Conservation (phyloP, 306 rosid species). For the Cicer judaicum region DNA sequence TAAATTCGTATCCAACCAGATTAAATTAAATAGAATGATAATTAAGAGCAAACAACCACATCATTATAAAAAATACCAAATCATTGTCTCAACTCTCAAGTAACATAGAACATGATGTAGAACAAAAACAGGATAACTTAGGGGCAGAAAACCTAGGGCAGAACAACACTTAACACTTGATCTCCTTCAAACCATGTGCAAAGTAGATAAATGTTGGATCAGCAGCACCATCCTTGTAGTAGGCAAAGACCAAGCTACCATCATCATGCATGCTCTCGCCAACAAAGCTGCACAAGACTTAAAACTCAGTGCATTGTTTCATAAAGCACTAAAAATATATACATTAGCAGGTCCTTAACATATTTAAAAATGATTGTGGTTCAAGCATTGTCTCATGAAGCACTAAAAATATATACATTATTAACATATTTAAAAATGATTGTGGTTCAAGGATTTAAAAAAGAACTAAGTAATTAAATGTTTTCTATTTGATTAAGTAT, state of each 20-base stretch:
- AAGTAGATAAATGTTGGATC: slow-evolving; percentile 82
- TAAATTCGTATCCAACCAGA: slow-evolving; percentile 27
- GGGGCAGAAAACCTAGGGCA: slow-evolving; percentile 41
- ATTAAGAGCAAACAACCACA: slow-evolving; percentile 9
- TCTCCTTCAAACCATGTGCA: slow-evolving; percentile 71
- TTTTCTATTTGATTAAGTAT: too few relatives aligned
- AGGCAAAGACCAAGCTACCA: slow-evolving; percentile 67
- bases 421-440: not conserved
- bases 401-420: not conserved
- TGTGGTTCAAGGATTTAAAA: not conserved
- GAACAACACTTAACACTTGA: slow-evolving; percentile 61
- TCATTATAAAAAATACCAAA: slow-evolving; percentile 32
- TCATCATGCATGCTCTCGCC: slow-evolving; percentile 94
- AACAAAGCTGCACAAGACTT: slow-evolving; percentile 61
- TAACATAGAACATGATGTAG: slow-evolving; percentile 25
- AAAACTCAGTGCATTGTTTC: not conserved
- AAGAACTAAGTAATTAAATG: not conserved
- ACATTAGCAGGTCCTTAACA: not conserved
- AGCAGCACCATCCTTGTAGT: slow-evolving; percentile 84
- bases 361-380: not conserved
- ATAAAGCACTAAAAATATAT: not conserved
- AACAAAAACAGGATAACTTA: slow-evolving; percentile 40
- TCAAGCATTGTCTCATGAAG: not conserved
- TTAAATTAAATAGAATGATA: slow-evolving; percentile 20
- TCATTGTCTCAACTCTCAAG: slow-evolving; percentile 42